Conservation (phyloP, 2,329 filamentous ascomycete species). For the Curvularia sp. region DNA sequence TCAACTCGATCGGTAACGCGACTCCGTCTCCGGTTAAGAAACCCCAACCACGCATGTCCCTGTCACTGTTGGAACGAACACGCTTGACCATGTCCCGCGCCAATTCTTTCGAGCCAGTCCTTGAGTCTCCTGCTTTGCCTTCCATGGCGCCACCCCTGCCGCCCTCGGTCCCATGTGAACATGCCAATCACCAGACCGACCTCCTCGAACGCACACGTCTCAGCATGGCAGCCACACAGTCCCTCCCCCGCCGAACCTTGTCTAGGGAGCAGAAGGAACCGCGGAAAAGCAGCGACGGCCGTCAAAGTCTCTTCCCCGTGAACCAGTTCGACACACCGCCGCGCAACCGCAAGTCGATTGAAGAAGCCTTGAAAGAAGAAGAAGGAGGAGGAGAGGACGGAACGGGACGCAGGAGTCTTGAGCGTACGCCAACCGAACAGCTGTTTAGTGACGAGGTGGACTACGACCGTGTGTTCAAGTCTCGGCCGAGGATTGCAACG, state of each 20-base stretch:
- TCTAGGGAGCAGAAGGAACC: slow-evolving; percentile 21
- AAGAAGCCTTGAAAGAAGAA: slow-evolving; percentile 24
- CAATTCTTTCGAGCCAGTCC: slow-evolving; percentile 36
- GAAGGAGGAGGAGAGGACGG: not conserved
- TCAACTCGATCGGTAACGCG: slow-evolving; percentile 49
- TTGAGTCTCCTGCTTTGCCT: slow-evolving; percentile 31
- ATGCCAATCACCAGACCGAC: slow-evolving; percentile 50
- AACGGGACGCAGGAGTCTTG: slow-evolving; percentile 25
- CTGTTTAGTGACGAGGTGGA: slow-evolving; percentile 75
- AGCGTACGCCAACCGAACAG: slow-evolving; percentile 67
- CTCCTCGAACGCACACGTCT: slow-evolving; percentile 77
- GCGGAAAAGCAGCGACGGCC: slow-evolving; percentile 34
- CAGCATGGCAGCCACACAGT: slow-evolving; percentile 72
- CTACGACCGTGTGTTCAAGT: slow-evolving; percentile 84
- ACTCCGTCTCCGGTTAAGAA: slow-evolving; percentile 53
- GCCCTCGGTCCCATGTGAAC: slow-evolving; percentile 20
- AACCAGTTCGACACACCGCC: slow-evolving; percentile 66
- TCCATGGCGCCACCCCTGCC: slow-evolving; percentile 25
- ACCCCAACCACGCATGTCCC: slow-evolving; percentile 49
- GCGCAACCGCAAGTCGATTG: slow-evolving; percentile 43
- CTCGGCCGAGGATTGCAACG: slow-evolving; percentile 77
- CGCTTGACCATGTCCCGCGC: slow-evolving; percentile 56
- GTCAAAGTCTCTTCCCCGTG: slow-evolving; percentile 53
- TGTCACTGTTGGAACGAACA: slow-evolving; percentile 57
- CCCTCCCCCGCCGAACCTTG: slow-evolving; percentile 40